These are phyloP conservation scores for Monascus ruber DNA, from an alignment of 2,329 filamentous ascomycete genomes.

Conservation along the genomic window DNA sequence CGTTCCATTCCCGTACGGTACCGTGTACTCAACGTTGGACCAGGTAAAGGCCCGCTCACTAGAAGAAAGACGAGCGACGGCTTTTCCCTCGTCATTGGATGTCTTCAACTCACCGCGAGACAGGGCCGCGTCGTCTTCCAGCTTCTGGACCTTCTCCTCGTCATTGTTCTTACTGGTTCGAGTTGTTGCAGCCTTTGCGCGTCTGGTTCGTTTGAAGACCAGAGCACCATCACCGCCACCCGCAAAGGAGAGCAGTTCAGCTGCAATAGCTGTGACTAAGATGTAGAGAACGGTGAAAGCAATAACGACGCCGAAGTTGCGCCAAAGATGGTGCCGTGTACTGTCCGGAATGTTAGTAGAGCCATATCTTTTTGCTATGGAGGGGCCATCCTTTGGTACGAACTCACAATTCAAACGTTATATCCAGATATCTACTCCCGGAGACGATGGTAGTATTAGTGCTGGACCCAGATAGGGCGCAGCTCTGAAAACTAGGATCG, in stretches of 20 bases:
- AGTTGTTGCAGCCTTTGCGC: slow-evolving; percentile 43
- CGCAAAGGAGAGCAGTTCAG: slow-evolving; percentile 56
- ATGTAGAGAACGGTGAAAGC: slow-evolving; percentile 68
- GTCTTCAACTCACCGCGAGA: slow-evolving; percentile 16
- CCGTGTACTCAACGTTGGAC: slow-evolving; percentile 59
- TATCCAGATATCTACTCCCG: slow-evolving; percentile 44
- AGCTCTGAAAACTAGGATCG: slow-evolving; percentile 49
- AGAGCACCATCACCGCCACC: slow-evolving; percentile 54
- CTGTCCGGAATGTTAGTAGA: slow-evolving; percentile 3
- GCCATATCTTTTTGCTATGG: not conserved
- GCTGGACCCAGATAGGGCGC: slow-evolving; percentile 47
- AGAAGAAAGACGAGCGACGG: slow-evolving; percentile 35
- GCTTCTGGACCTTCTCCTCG: slow-evolving; percentile 43
- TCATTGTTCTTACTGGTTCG: slow-evolving; percentile 37
- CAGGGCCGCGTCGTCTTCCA: slow-evolving; percentile 15
- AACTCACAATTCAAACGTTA: slow-evolving; percentile 42
- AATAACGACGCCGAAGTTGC: slow-evolving; percentile 68
- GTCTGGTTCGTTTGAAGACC: slow-evolving; percentile 59
- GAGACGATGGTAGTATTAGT: slow-evolving; percentile 40
- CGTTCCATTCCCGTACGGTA: slow-evolving; percentile 53
- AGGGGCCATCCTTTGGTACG: not conserved
- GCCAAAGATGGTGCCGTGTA: slow-evolving; percentile 48
- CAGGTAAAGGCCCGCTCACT: slow-evolving; percentile 60
- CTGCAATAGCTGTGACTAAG: slow-evolving; percentile 56
- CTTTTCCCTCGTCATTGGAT: slow-evolving; percentile 18